Percentiles rank a stretch among this genome's conserved stretches.
Evolutionary conservation across 2,329 filamentous ascomycete species (phyloP).

Genomic region (Ceratocystis albifundus): DNA sequence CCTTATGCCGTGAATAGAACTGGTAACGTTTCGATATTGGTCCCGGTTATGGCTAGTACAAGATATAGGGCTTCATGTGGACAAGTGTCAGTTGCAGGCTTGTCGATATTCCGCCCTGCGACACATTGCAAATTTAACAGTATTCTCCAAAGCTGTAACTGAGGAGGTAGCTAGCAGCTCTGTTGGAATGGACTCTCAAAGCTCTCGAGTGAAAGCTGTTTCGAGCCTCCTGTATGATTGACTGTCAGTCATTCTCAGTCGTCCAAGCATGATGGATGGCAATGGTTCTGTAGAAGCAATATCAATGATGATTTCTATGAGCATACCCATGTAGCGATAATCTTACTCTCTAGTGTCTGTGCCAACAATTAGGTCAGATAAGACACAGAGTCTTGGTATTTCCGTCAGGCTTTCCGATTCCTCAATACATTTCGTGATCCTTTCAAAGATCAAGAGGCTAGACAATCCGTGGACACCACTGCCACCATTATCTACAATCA

Average conservation of each 20-base stretch:
- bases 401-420: constrained; percentile 22
- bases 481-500: constrained; percentile 24
- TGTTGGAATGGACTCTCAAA: background rate
- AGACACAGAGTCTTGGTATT: constrained; percentile 26
- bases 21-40: constrained; percentile 18
- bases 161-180: background rate
- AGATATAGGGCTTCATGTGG: background rate
- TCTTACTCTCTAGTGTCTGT: constrained; percentile 28
- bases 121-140: background rate
- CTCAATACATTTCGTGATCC: constrained; percentile 26
- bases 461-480: constrained; percentile 27
- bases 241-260: background rate
- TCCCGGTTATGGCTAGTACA: background rate
- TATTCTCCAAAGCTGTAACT: background rate
- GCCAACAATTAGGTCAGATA: constrained; percentile 28
- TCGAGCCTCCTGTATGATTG: background rate
- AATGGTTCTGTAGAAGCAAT: background rate
- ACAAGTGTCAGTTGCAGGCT: background rate
- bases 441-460: constrained; percentile 27
- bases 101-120: background rate
- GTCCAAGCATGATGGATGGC: background rate
- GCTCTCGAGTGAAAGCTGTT: background rate
- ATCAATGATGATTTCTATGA: too few species aligned
- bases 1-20: constrained; percentile 28
- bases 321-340: background rate